These are phyloP conservation scores for Escovopsis sp. DNA, from an alignment of 2,329 filamentous ascomycete genomes.

Conservation along the genomic window DNA sequence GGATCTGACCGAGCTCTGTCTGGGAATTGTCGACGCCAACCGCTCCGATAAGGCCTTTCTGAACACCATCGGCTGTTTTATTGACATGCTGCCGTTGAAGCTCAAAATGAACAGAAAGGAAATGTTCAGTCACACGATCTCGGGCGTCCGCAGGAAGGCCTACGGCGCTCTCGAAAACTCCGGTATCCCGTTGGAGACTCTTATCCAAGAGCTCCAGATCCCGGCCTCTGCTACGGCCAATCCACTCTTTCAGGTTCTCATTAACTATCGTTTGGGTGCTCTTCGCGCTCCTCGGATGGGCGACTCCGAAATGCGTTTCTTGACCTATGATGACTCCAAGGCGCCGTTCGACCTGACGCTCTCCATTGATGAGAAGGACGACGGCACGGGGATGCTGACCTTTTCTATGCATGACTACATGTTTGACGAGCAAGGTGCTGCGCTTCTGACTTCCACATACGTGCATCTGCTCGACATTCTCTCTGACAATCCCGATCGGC, in stretches of 20 bases:
- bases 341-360: constrained; percentile 2
- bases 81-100: not conserved
- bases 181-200: constrained; percentile 28
- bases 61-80: not conserved
- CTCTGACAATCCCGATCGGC: not conserved
- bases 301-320: not conserved
- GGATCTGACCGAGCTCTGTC: not conserved
- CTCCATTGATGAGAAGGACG: constrained; percentile 1
- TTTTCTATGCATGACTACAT: constrained; percentile 2
- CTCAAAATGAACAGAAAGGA: not conserved
- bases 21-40: not conserved
- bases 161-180: constrained; percentile 8
- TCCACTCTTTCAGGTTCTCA: constrained; percentile 30
- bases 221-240: constrained; percentile 20
- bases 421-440: constrained; percentile 1
- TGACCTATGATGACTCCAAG: constrained; percentile 1
- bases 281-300: constrained; percentile 4
- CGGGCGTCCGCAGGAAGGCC: not conserved
- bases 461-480: not conserved
- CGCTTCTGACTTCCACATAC: not conserved
- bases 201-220: constrained; percentile 26
- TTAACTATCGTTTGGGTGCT: constrained; percentile 25
- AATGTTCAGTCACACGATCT: not conserved
- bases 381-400: not conserved
- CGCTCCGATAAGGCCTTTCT: not conserved